These are phyloP conservation scores for Neonectria ditissima DNA, from an alignment of 2,329 filamentous ascomycete genomes.

Conservation along the genomic window DNA sequence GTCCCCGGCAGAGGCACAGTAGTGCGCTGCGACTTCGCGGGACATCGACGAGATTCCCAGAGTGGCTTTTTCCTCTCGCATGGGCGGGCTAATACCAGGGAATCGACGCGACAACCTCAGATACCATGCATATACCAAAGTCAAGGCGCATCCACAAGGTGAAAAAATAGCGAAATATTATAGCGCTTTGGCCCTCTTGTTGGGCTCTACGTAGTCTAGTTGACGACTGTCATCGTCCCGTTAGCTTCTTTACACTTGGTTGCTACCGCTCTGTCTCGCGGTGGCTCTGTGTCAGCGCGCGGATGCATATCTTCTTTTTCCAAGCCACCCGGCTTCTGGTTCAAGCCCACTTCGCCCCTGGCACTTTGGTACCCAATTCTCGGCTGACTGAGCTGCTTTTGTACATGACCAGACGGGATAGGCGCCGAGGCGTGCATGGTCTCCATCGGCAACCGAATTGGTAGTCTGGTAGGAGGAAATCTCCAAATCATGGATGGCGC, in stretches of 20 bases:
- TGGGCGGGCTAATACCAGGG: conserved; percentile 10
- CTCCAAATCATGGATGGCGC: conserved; percentile 10
- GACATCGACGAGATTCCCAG: conserved; percentile 23
- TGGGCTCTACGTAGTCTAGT: background rate
- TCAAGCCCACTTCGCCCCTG: conserved; percentile 17
- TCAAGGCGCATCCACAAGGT: conserved; percentile 6
- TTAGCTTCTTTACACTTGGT: conserved; percentile 3
- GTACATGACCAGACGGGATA: conserved; percentile 17
- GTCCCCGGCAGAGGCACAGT: conserved; percentile 39
- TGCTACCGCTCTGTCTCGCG: conserved; percentile 1
- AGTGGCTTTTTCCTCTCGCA: conserved; percentile 21
- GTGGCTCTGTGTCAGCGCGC: conserved; percentile 2
- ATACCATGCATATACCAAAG: conserved; percentile 10
- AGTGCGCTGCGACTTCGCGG: conserved; percentile 23
- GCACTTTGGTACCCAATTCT: conserved; percentile 1
- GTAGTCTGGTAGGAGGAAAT: too few species aligned
- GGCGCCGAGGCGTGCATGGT: conserved; percentile 15
- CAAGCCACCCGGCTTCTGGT: conserved; percentile 20
- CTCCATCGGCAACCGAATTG: conserved; percentile 9
- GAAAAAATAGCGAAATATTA: background rate
- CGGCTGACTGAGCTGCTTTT: conserved; percentile 13
- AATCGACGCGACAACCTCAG: conserved; percentile 14
- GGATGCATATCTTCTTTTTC: conserved; percentile 7
- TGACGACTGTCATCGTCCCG: conserved; percentile 5
- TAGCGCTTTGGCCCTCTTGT: background rate